Percentiles rank a stretch among this genome's conserved stretches.
Evolutionary conservation across 2,329 filamentous ascomycete genomes (phyloP).

Genomic region (Aspergillus ustus): DNA sequence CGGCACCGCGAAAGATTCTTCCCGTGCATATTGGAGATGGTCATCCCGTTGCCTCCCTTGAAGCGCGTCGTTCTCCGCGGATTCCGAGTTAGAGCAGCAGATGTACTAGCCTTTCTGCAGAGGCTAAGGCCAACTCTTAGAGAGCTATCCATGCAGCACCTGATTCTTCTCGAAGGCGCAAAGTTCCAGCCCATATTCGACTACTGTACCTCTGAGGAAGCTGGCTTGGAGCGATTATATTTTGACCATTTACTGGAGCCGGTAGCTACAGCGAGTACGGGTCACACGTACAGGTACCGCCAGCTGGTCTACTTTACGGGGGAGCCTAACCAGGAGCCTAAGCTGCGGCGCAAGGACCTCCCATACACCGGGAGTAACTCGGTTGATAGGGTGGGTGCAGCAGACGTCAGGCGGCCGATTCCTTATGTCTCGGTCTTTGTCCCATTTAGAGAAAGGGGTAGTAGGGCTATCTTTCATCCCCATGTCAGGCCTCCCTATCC

Average conservation of each 20-base stretch:
- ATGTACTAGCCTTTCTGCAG: conserved; percentile 9
- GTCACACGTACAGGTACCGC: not conserved
- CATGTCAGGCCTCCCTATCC: conserved; percentile 3
- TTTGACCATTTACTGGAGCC: conserved; percentile 4
- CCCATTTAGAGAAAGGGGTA: not conserved
- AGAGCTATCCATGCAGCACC: not conserved
- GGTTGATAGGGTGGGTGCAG: not conserved
- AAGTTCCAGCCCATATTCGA: conserved; percentile 9
- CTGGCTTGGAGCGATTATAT: conserved; percentile 5
- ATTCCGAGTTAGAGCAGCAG: not conserved
- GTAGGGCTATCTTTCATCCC: not conserved
- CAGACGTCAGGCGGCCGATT: conserved; percentile 4
- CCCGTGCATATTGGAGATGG: conserved; percentile 2
- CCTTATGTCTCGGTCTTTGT: conserved; percentile 2
- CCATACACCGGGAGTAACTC: conserved; percentile 2
- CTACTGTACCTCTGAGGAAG: conserved; percentile 5
- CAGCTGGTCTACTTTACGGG: conserved; percentile 4
- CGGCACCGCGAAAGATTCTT: conserved; percentile 1
- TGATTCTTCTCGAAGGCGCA: conserved; percentile 2
- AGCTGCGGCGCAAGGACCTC: conserved; percentile 3
- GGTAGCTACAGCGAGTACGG: not conserved
- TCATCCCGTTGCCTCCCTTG: not conserved
- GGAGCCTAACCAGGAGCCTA: conserved; percentile 9
- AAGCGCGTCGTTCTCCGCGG: conserved; percentile 4
- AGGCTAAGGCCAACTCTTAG: not conserved